A percentile compares a stretch with the other conserved stretches of the same genome.
Evolutionary conservation across 1,139 yeast genomes (phyloP).

Genomic region (Saccharomyces pastorianus): DNA sequence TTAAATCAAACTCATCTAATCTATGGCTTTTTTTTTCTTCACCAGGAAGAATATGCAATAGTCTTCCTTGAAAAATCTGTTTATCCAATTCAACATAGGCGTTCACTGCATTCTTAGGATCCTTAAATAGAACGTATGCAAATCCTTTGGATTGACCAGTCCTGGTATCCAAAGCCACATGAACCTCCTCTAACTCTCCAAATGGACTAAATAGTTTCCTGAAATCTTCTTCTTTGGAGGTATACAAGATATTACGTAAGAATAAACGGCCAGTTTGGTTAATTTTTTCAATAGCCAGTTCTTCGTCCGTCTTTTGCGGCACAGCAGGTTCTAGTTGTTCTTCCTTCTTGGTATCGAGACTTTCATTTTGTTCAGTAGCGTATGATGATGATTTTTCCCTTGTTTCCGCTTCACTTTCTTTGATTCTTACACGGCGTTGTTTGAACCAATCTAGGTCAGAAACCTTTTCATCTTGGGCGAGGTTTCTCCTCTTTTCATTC

Average conservation of each 20-base stretch:
- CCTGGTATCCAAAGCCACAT: conserved; percentile 82
- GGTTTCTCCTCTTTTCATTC: background rate
- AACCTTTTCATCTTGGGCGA: conserved; percentile 46
- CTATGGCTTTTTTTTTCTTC: conserved; percentile 70
- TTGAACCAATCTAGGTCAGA: conserved; percentile 88
- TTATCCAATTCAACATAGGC: conserved; percentile 76
- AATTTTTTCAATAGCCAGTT: conserved; percentile 45
- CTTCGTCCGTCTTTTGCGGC: conserved; percentile 35
- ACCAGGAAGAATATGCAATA: conserved; percentile 82
- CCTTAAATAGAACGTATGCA: conserved; percentile 69
- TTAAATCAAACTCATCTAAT: conserved; percentile 81
- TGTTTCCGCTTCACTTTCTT: conserved; percentile 37
- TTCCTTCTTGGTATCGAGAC: conserved; percentile 3
- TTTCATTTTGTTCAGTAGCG: conserved; percentile 10
- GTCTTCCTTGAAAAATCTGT: conserved; percentile 87
- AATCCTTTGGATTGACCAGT: conserved; percentile 90
- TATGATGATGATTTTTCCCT: conserved; percentile 9
- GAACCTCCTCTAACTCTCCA: conserved; percentile 71
- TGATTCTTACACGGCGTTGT: conserved; percentile 66
- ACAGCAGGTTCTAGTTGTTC: conserved; percentile 9
- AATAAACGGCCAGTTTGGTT: conserved; percentile 73
- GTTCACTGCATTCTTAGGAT: conserved; percentile 60
- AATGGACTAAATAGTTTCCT: conserved; percentile 37
- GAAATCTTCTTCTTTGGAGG: conserved; percentile 76
- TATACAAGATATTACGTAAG: conserved; percentile 74